Evolutionary conservation across 2,329 filamentous ascomycete genomes (phyloP), one percentile per base, ranked within the genome.

Genomic region (Pleurostoma richardsiae): DNA sequence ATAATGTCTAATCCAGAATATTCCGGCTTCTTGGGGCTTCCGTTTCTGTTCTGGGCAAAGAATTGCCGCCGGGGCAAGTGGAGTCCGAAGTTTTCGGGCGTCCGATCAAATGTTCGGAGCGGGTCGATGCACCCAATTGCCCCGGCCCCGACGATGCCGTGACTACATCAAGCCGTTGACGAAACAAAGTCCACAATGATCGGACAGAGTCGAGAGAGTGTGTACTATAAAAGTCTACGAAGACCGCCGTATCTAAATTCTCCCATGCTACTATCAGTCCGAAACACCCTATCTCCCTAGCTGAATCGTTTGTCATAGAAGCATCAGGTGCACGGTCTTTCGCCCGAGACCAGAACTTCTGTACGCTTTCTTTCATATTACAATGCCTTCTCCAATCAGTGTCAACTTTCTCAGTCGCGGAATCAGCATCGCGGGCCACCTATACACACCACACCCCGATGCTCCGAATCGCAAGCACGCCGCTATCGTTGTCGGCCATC

Each of bases 401-500:
- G 33, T 2, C 33, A 36, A 2, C 31, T 44, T 44, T 30, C 46
- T 27, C 4, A 36, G 36, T 29, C 33, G 36, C 3, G 41, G 41
- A 19, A 41, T 44, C 8, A 41, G 33, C n/a, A 33, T 48, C 29
- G 46, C 36, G 3, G 46, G 46, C 36, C 27, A 44, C 10, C 28
- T 48, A 3, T 48, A 44, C 30, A 2, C 36, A 4, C 42, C 42
- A 6, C 4, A 31, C 10, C 10, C 29, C 5, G 11, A 19, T n/a
- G 46, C 41, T 10, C 40, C 29, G n/a, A 30, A 39, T 42, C n/a
- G 39, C 38, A 39, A 39, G 28, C 7, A 30, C 19, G 44, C 52
- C 7, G 50, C 49, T n/a, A 43, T 67, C 10, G 55, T 66, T 11
- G 49, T 67, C 44, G 48, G 53, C 40, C 63, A 68, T 48, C 67